Evolutionary conservation across 2,329 filamentous ascomycete genomes (phyloP).

Genomic region (Westerdykella ornata): DNA sequence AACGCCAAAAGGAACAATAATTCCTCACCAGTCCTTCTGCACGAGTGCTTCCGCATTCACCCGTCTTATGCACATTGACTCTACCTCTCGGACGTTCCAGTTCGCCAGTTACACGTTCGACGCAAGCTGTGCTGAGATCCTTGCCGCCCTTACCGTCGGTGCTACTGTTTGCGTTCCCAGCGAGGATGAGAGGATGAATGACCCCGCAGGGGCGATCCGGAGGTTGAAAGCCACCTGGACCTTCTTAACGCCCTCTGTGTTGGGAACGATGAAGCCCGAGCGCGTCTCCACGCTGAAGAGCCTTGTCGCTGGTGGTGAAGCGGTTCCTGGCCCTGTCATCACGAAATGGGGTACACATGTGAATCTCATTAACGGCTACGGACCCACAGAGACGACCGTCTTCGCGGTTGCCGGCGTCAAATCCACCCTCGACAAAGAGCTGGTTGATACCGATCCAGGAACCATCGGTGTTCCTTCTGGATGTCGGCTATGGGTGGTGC

Average conservation of each 20-base stretch:
- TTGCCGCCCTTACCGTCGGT: constrained; percentile 46
- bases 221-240: constrained; percentile 25
- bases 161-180: constrained; percentile 51
- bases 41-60: constrained; percentile 37
- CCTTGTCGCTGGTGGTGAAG: constrained; percentile 42
- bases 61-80: constrained; percentile 40
- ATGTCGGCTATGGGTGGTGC: constrained; percentile 36
- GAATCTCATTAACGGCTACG: constrained; percentile 41
- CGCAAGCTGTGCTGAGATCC: constrained; percentile 50
- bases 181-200: constrained; percentile 49
- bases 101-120: constrained; percentile 50
- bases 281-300: constrained; percentile 39
- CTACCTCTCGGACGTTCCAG: constrained; percentile 51
- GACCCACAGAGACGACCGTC: constrained; percentile 29
- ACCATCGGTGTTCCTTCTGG: constrained; percentile 31
- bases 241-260: constrained; percentile 28
- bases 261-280: constrained; percentile 38
- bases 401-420: constrained; percentile 20
- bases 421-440: constrained; percentile 19
- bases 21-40: constrained; percentile 55
- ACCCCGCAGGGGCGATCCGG: constrained; percentile 41
- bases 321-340: constrained; percentile 36
- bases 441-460: constrained; percentile 20
- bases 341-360: constrained; percentile 40
- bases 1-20: constrained; percentile 55